Evolutionary conservation across 805 yeast species (phyloP).

Genomic region (Komagataella pastoris): DNA sequence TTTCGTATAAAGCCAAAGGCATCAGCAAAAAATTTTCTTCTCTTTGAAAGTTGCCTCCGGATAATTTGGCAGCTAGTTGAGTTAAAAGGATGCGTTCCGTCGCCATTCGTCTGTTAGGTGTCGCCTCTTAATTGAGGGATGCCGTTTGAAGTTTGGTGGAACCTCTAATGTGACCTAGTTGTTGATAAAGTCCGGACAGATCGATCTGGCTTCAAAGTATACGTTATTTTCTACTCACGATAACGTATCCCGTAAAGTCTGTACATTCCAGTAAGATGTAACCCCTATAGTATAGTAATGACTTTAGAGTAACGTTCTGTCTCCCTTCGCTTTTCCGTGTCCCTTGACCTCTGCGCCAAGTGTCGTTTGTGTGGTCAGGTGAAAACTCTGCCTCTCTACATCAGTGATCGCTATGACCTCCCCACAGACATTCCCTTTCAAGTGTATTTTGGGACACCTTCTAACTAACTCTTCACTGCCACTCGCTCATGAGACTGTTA

Average conservation of each 20-base stretch:
- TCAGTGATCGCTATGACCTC: background rate
- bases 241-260: slow-evolving; percentile 22
- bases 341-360: background rate
- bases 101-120: slow-evolving; percentile 1
- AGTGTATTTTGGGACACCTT: background rate
- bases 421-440: background rate
- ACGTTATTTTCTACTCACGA: slow-evolving; percentile 9
- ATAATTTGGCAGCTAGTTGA: background rate
- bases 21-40: slow-evolving; percentile 4
- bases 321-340: background rate
- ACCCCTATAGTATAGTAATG: background rate
- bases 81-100: background rate
- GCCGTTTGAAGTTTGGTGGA: slow-evolving; percentile 6
- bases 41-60: slow-evolving; percentile 18
- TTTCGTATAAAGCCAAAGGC: background rate
- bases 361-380: background rate
- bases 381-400: background rate
- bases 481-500: slow-evolving; percentile 7
- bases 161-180: slow-evolving; percentile 11
- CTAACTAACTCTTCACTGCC: background rate
- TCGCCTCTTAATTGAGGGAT: slow-evolving; percentile 23
- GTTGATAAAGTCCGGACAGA: slow-evolving; percentile 18
- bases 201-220: slow-evolving; percentile 17
- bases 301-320: background rate
- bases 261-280: slow-evolving; percentile 9